Percentiles rank a stretch among this genome's conserved stretches.
These are phyloP conservation scores for Sungouiozyma ichnusensis DNA, from an alignment of 805 yeast genomes.

Conservation along the genomic window DNA sequence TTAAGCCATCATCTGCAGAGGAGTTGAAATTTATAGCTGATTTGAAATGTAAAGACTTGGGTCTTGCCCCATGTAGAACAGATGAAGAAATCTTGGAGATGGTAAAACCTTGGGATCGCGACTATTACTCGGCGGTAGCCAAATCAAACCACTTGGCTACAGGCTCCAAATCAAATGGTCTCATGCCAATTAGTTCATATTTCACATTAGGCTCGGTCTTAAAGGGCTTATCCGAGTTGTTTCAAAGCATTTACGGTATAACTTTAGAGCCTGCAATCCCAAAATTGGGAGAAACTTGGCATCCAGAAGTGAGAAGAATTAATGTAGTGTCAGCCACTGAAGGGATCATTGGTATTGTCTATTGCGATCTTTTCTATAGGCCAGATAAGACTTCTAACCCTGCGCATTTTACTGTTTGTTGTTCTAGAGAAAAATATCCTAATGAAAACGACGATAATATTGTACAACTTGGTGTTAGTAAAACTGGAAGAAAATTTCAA, in stretches of 20 bases:
- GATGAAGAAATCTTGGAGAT: conserved; percentile 34
- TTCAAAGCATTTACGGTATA: conserved; percentile 66
- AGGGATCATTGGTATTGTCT: conserved; percentile 67
- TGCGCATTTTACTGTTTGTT: conserved; percentile 91
- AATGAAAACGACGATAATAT: conserved; percentile 36
- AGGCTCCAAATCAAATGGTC: neutral
- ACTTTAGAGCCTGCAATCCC: conserved; percentile 57
- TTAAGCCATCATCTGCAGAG: conserved; percentile 41
- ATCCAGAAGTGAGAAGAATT: conserved; percentile 69
- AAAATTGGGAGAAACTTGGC: conserved; percentile 76
- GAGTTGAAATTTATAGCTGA: conserved; percentile 47
- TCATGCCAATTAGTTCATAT: conserved; percentile 46
- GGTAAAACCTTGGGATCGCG: conserved; percentile 89
- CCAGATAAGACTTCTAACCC: conserved; percentile 71
- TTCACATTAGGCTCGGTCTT: conserved; percentile 81
- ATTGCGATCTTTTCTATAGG: conserved; percentile 79
- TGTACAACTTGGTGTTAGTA: conserved; percentile 25
- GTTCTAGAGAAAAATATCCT: conserved; percentile 70
- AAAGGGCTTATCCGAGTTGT: conserved; percentile 67
- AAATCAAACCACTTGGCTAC: neutral
- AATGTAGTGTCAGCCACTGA: conserved; percentile 58
- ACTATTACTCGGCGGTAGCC: conserved; percentile 34
- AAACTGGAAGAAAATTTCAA: conserved; percentile 49
- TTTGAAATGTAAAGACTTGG: conserved; percentile 23
- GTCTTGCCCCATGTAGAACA: conserved; percentile 9